Evolutionary conservation across 306 rosid genomes (phyloP).

Genomic region (Rosa rugosa): DNA sequence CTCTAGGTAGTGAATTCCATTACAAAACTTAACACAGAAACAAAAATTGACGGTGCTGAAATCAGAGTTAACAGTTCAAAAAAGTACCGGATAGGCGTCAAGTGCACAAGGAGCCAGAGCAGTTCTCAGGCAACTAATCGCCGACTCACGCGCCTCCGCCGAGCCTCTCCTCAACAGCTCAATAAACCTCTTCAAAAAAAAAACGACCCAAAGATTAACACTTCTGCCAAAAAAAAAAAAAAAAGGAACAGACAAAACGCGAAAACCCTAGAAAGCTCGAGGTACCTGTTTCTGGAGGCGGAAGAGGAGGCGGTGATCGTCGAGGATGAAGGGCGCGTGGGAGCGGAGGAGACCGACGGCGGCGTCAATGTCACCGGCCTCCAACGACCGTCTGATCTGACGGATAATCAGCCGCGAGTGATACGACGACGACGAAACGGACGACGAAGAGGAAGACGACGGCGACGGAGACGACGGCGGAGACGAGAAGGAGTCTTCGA

Average conservation of each 20-base stretch:
- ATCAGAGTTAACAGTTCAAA: neutral
- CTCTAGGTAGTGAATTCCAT: neutral
- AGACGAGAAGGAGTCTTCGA: slow-evolving; percentile 47
- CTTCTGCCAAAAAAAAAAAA: neutral
- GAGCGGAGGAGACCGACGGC: slow-evolving; percentile 69
- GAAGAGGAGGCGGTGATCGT: slow-evolving; percentile 83
- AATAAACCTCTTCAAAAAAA: slow-evolving; percentile 62
- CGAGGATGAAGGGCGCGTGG: slow-evolving; percentile 82
- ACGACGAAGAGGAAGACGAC: slow-evolving; percentile 44
- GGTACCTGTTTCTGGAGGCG: slow-evolving; percentile 94
- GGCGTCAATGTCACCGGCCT: slow-evolving; percentile 68
- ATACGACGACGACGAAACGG: slow-evolving; percentile 75
- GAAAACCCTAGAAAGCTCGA: neutral
- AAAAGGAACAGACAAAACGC: neutral
- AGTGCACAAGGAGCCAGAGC: slow-evolving; percentile 98
- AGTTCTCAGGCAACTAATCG: slow-evolving; percentile 75
- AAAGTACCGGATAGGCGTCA: slow-evolving; percentile 86
- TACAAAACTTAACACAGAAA: neutral
- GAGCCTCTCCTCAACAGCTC: slow-evolving; percentile 94
- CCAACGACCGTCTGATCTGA: slow-evolving; percentile 74
- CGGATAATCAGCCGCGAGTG: slow-evolving; percentile 76
- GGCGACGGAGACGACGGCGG: slow-evolving; percentile 37
- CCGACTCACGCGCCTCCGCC: slow-evolving; percentile 71
- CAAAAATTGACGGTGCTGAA: neutral
- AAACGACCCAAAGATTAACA: slow-evolving; percentile 14